Evolutionary conservation across 176 grass and related monocot genomes (phyloP).

Genomic region (Lolium multiflorum): DNA sequence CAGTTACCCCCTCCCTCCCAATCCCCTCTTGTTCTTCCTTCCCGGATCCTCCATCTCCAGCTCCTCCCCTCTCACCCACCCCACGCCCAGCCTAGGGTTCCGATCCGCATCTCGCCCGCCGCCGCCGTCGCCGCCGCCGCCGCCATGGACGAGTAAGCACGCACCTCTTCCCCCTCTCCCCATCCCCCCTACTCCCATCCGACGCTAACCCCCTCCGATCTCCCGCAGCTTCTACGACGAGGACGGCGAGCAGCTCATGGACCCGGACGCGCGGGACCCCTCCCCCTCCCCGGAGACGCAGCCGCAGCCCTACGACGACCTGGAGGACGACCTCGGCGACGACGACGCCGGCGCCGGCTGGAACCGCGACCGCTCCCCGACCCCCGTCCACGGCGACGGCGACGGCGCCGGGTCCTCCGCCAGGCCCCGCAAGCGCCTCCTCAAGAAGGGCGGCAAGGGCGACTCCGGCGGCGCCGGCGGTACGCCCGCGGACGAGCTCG

Average conservation of each 20-base stretch:
- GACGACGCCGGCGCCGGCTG: constrained; percentile 49
- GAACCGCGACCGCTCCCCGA: constrained; percentile 67
- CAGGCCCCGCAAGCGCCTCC: constrained; percentile 76
- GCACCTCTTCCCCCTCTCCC: neutral
- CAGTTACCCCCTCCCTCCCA: neutral
- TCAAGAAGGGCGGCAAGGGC: constrained; percentile 63
- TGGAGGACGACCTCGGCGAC: constrained; percentile 56
- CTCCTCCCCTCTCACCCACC: constrained; percentile 11
- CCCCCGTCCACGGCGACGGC: constrained; percentile 63
- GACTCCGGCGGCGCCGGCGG: constrained; percentile 6
- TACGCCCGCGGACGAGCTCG: constrained; percentile 51
- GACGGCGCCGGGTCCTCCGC: constrained; percentile 46
- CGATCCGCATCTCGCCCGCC: constrained; percentile 18
- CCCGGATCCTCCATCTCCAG: neutral
- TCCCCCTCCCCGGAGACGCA: constrained; percentile 38
- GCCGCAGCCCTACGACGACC: constrained; percentile 51
- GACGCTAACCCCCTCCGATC: neutral
- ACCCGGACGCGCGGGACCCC: constrained; percentile 54
- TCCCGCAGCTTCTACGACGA: constrained; percentile 73
- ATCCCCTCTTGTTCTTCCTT: neutral
- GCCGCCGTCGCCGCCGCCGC: neutral
- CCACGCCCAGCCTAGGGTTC: constrained; percentile 10
- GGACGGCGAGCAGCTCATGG: constrained; percentile 83
- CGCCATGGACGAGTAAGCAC: constrained; percentile 30
- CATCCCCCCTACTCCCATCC: neutral